Conservation (phyloP, 2,329 filamentous ascomycete species). For the Aspergillus sp. region DNA sequence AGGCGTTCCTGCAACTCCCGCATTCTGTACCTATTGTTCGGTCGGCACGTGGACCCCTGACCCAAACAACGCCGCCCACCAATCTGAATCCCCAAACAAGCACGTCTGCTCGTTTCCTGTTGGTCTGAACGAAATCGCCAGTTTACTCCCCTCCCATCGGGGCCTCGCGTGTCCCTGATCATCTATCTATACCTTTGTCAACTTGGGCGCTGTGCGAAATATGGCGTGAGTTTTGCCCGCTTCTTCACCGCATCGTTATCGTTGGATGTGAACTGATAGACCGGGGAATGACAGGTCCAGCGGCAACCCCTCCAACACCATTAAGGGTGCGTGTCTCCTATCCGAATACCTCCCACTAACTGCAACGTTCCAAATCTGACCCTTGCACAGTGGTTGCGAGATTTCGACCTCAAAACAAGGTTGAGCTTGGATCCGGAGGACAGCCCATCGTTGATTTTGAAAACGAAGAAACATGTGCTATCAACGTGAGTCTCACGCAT, state of each 20-base stretch:
- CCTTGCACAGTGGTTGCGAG: slow-evolving; percentile 78
- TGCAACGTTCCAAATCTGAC: slow-evolving; percentile 1
- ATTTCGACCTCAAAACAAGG: slow-evolving; percentile 94
- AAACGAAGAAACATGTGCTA: slow-evolving; percentile 80
- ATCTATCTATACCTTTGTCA: not conserved
- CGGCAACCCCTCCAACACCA: slow-evolving; percentile 46
- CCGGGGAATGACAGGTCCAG: slow-evolving; percentile 27
- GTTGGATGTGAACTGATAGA: slow-evolving; percentile 12
- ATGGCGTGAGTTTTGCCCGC: slow-evolving; percentile 48
- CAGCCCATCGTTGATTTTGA: slow-evolving; percentile 89
- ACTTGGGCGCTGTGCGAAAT: slow-evolving; percentile 26
- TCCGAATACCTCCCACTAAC: not conserved
- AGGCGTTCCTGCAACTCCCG: slow-evolving; percentile 6
- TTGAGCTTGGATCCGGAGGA: slow-evolving; percentile 86
- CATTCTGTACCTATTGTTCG: slow-evolving; percentile 11
- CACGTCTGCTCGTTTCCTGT: slow-evolving; percentile 9
- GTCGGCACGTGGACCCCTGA: slow-evolving; percentile 30
- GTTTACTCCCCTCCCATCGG: slow-evolving; percentile 24
- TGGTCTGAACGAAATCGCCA: slow-evolving; percentile 15
- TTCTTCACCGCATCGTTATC: slow-evolving; percentile 8
- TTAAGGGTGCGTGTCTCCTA: slow-evolving; percentile 48
- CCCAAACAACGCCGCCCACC: slow-evolving; percentile 22
- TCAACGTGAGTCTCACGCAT: slow-evolving; percentile 64
- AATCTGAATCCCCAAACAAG: slow-evolving; percentile 10
- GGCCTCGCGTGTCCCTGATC: slow-evolving; percentile 19